A percentile compares a stretch with the other conserved stretches of the same genome.
Evolutionary conservation across 2,329 filamentous ascomycete species (phyloP).

Genomic region (Cladosporium sp.): DNA sequence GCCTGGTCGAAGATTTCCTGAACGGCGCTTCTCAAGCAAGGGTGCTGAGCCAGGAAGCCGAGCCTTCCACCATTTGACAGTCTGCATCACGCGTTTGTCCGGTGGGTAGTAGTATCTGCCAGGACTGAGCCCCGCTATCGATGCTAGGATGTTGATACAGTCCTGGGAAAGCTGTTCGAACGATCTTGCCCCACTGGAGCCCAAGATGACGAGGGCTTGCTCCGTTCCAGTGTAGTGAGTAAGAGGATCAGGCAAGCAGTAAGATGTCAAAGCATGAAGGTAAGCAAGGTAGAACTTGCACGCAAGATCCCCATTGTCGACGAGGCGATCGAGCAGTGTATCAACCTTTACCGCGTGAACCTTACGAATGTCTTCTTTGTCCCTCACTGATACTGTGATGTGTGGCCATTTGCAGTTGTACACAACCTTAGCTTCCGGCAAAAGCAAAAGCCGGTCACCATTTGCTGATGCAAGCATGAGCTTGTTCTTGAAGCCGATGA

Average conservation of each 20-base stretch:
- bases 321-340: conserved; percentile 50
- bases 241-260: conserved; percentile 50
- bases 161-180: conserved; percentile 19
- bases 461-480: conserved; percentile 40
- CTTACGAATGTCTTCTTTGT: conserved; percentile 38
- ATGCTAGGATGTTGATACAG: conserved; percentile 19
- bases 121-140: conserved; percentile 31
- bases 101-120: conserved; percentile 39
- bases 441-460: conserved; percentile 46
- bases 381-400: conserved; percentile 30
- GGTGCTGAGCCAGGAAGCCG: conserved; percentile 37
- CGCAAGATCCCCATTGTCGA: conserved; percentile 46
- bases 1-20: conserved; percentile 24
- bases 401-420: conserved; percentile 38
- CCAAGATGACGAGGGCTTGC: conserved; percentile 35
- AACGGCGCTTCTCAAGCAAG: conserved; percentile 25
- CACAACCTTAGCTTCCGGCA: conserved; percentile 34
- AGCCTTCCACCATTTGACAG: conserved; percentile 36
- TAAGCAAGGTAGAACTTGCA: conserved; percentile 35
- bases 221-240: conserved; percentile 56
- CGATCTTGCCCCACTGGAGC: conserved; percentile 17
- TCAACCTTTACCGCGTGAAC: conserved; percentile 52
- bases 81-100: conserved; percentile 38
- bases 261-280: conserved; percentile 57
- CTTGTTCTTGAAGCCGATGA: conserved; percentile 55